Conservation (phyloP, 2,329 filamentous ascomycete genomes). For the Hymenoscyphus albidus region DNA sequence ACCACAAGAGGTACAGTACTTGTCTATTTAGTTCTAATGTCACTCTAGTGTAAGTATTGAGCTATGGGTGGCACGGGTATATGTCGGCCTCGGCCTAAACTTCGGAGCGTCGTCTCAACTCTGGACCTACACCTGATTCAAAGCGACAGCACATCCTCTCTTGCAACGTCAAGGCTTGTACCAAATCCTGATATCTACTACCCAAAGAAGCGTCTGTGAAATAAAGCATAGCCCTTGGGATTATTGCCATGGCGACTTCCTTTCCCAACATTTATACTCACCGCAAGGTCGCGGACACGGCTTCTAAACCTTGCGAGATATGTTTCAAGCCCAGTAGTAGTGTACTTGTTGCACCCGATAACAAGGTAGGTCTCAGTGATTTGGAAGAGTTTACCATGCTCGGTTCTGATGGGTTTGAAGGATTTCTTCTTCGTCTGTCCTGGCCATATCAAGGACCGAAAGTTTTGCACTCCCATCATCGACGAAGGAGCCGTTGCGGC, state of each 20-base stretch:
- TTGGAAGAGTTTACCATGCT: background rate
- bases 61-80: too few relatives aligned
- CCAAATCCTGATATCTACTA: background rate
- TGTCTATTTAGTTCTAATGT: too few relatives aligned
- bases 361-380: constrained; percentile 58
- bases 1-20: background rate
- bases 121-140: background rate
- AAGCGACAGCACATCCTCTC: background rate
- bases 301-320: constrained; percentile 80
- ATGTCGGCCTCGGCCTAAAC: background rate
- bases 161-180: background rate
- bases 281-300: constrained; percentile 80
- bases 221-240: background rate
- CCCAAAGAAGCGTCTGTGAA: background rate
- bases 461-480: constrained; percentile 73
- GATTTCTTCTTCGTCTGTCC: constrained; percentile 93
- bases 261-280: constrained; percentile 81
- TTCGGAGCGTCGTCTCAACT: background rate
- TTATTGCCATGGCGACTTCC: constrained; percentile 27
- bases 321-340: constrained; percentile 87
- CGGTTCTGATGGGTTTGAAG: constrained; percentile 36
- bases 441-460: constrained; percentile 74
- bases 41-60: too few relatives aligned
- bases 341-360: constrained; percentile 84
- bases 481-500: constrained; percentile 63